These are phyloP conservation scores for Brassica rapa DNA, from an alignment of 345 rosid genomes.

Conservation along the genomic window DNA sequence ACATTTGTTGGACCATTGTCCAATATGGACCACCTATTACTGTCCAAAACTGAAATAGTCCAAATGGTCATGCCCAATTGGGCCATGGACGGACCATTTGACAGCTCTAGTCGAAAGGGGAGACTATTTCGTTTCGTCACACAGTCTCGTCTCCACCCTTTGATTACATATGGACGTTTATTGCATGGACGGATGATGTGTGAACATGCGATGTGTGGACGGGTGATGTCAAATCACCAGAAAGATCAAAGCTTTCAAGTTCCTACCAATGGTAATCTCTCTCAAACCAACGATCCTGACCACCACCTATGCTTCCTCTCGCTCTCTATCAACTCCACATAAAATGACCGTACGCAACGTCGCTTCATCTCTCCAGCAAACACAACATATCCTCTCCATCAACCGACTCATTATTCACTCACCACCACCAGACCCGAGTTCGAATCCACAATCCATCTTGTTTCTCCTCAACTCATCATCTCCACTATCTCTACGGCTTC, in stretches of 20 bases:
- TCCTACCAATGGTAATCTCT: background rate
- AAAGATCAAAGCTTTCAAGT: background rate
- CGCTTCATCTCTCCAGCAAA: constrained; percentile 51
- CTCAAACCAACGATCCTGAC: constrained; percentile 1
- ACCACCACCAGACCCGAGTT: constrained; percentile 12
- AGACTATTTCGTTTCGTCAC: background rate
- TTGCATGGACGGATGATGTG: background rate
- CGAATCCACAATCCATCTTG: constrained; percentile 26
- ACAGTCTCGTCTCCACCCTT: background rate
- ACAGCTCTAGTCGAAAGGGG: background rate
- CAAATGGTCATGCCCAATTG: too few species aligned
- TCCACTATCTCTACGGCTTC: constrained; percentile 51
- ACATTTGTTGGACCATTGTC: too few species aligned
- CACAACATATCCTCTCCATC: constrained; percentile 48
- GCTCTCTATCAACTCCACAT: constrained; percentile 36
- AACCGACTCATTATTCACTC: constrained; percentile 40
- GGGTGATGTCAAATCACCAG: background rate
- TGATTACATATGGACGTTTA: background rate
- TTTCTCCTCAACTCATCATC: constrained; percentile 43
- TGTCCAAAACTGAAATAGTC: too few species aligned
- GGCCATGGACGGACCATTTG: too few species aligned
- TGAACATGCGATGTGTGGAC: background rate
- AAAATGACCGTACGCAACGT: constrained; percentile 46
- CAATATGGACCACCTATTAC: too few species aligned
- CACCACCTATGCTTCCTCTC: constrained; percentile 41